phyloP scores from a whole-genome alignment of 2,329 filamentous ascomycete genomes.

The Arthrobotrys entomopaga region DNA sequence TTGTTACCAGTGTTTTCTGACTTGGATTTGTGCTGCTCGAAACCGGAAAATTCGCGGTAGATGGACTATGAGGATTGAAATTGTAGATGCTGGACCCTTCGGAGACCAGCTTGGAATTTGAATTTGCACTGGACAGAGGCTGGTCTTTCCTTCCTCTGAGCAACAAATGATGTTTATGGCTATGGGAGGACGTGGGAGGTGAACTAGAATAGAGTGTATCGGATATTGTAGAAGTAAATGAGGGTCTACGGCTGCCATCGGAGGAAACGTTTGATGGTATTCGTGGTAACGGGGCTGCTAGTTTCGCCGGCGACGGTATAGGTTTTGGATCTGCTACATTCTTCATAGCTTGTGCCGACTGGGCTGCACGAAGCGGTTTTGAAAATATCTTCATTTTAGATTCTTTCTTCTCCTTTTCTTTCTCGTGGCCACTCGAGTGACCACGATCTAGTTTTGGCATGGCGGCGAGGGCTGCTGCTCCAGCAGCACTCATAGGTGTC shows the following conservation, averaged over 20 bases:
- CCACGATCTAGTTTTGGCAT: constrained; percentile 67
- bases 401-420: constrained; percentile 71
- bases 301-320: constrained; percentile 51
- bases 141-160: constrained; percentile 70
- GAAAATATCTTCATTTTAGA: constrained; percentile 76
- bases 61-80: constrained; percentile 58
- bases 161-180: constrained; percentile 72
- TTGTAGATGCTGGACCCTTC: constrained; percentile 56
- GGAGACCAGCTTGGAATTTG: constrained; percentile 51
- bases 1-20: constrained; percentile 72
- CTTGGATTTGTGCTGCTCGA: constrained; percentile 56
- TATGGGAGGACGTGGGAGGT: constrained; percentile 59
- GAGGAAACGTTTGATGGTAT: constrained; percentile 42
- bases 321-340: constrained; percentile 54
- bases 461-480: constrained; percentile 70
- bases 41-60: constrained; percentile 69
- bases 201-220: constrained; percentile 54
- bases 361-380: constrained; percentile 65
- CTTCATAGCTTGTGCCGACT: constrained; percentile 50
- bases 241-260: constrained; percentile 60
- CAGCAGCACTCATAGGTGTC: constrained; percentile 49
- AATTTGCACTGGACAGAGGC: constrained; percentile 51
- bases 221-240: constrained; percentile 65
- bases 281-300: constrained; percentile 36
- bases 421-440: constrained; percentile 56